These are phyloP conservation scores for Dillenia suffruticosa DNA, from an alignment of 164 flowering plant species.

Conservation along the genomic window DNA sequence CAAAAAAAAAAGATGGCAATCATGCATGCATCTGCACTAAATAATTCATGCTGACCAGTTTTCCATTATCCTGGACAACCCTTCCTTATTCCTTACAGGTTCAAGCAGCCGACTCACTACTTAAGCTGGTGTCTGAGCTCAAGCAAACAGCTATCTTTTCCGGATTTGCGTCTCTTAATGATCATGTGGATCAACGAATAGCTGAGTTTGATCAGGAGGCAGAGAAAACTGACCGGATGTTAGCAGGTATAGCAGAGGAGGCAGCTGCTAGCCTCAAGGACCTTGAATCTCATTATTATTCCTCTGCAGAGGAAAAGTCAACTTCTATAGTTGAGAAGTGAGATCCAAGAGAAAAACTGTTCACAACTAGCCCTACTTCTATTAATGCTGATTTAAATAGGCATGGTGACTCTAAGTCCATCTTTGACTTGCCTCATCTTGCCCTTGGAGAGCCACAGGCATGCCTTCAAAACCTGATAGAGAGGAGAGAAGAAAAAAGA, in stretches of 20 bases:
- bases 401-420: too few species aligned
- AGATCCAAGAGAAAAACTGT: too few species aligned
- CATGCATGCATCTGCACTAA: too few species aligned
- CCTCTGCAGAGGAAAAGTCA: constrained; percentile 44
- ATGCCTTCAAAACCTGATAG: too few species aligned
- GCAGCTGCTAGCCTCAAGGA: constrained; percentile 88
- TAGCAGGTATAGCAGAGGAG: constrained; percentile 79
- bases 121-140: constrained; percentile 90
- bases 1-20: too few species aligned
- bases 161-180: constrained; percentile 87
- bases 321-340: not conserved
- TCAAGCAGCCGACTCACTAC: constrained; percentile 88
- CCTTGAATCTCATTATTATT: constrained; percentile 81
- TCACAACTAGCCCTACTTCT: too few species aligned
- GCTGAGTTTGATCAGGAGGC: constrained; percentile 57
- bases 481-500: too few species aligned
- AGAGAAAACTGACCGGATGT: constrained; percentile 56
- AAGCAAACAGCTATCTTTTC: constrained; percentile 97
- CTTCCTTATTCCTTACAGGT: constrained; percentile 40
- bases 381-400: too few species aligned
- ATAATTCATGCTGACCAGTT: too few species aligned
- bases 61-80: too few species aligned
- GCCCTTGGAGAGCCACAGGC: too few species aligned
- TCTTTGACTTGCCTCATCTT: too few species aligned
- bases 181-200: constrained; percentile 81